Percentiles rank a stretch among this genome's conserved stretches.
Evolutionary conservation across 257 asterid species (phyloP).

Genomic region (Knoxia roxburghii): DNA sequence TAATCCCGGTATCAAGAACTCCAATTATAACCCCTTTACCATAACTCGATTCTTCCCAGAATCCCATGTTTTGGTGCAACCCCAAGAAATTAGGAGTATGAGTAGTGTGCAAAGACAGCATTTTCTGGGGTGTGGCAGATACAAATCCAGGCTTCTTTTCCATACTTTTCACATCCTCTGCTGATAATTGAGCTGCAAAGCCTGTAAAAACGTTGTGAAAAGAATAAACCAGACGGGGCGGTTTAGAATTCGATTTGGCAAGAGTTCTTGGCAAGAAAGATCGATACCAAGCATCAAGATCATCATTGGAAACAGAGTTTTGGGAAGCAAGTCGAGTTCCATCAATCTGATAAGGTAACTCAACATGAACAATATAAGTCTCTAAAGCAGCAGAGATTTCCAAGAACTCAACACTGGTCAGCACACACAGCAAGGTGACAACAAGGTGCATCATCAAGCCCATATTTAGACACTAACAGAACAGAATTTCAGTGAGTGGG

Average conservation of each 20-base stretch:
- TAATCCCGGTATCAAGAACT: neutral
- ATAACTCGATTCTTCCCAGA: slow-evolving; percentile 2
- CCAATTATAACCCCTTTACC: slow-evolving; percentile 7
- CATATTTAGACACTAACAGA: no score
- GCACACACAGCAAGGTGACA: no score
- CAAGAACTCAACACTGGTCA: no score
- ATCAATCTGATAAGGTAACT: neutral
- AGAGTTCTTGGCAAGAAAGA: neutral
- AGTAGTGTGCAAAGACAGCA: neutral
- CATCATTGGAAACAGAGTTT: neutral
- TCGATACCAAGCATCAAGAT: slow-evolving; percentile 8
- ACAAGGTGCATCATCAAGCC: no score
- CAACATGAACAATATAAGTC: slow-evolving; percentile 13
- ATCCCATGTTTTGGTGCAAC: neutral
- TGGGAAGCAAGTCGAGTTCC: neutral
- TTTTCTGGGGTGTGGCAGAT: neutral
- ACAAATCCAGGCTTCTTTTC: slow-evolving; percentile 10
- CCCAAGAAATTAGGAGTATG: slow-evolving; percentile 10
- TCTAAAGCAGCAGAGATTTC: slow-evolving; percentile 1
- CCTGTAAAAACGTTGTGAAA: slow-evolving; percentile 12
- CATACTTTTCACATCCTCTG: slow-evolving; percentile 7
- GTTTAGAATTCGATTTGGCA: neutral
- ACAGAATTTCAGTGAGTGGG: no score
- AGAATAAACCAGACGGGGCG: neutral
- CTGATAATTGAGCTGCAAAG: slow-evolving; percentile 7